Conservation (phyloP, 768 basidiomycete genomes). For the Amanita jacksonii region DNA sequence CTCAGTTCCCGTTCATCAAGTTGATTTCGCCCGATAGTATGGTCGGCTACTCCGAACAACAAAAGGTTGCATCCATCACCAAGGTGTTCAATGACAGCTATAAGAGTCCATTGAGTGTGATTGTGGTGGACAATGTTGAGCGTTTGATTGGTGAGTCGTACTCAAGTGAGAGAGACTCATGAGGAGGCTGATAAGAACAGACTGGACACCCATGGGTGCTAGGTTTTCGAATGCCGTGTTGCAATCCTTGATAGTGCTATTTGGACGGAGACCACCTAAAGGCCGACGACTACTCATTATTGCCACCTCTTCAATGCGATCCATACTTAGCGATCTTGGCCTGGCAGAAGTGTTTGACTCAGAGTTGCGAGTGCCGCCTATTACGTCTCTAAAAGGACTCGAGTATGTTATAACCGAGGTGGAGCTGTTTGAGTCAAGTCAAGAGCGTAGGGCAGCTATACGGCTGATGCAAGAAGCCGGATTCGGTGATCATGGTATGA, state of each 20-base stretch:
- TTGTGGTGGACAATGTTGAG: constrained; percentile 94
- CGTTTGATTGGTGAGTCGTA: constrained; percentile 66
- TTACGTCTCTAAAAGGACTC: constrained; percentile 62
- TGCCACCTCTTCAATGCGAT: constrained; percentile 83
- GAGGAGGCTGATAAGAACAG: constrained; percentile 27
- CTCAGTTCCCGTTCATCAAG: constrained; percentile 97
- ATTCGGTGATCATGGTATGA: constrained; percentile 43
- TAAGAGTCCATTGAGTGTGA: constrained; percentile 93
- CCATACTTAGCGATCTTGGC: constrained; percentile 82
- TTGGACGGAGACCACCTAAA: constrained; percentile 90
- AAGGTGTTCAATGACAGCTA: constrained; percentile 94
- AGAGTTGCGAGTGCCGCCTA: constrained; percentile 75
- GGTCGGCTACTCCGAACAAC: constrained; percentile 90
- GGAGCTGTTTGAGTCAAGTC: constrained; percentile 53
- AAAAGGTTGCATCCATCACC: constrained; percentile 85
- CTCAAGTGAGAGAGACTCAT: not conserved
- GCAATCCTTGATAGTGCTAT: constrained; percentile 82
- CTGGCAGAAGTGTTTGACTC: constrained; percentile 86
- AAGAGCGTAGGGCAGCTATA: constrained; percentile 51
- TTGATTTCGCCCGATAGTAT: constrained; percentile 92
- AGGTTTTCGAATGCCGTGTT: constrained; percentile 92
- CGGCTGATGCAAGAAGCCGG: constrained; percentile 66
- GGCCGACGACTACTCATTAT: constrained; percentile 87
- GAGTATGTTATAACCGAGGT: constrained; percentile 73
- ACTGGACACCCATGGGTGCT: constrained; percentile 96